A percentile compares a stretch with the other conserved stretches of the same genome.
These are phyloP conservation scores for Clavispora fructus DNA, from an alignment of 805 yeast genomes.

Conservation along the genomic window DNA sequence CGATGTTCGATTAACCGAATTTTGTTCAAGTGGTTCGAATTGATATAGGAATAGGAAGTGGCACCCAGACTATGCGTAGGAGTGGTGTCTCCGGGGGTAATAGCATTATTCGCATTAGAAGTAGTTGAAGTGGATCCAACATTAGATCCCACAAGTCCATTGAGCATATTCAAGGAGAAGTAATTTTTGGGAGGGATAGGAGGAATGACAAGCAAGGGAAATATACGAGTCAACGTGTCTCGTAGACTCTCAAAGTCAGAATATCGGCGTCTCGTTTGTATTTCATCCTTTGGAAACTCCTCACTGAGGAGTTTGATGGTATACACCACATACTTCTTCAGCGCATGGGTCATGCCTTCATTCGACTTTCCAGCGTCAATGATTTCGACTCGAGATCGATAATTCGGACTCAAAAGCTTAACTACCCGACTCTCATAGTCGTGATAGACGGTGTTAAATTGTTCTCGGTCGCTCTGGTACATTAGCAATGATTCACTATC, in stretches of 20 bases:
- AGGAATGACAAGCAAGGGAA: slow-evolving; percentile 81
- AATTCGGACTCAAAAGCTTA: slow-evolving; percentile 26
- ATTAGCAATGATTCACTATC: slow-evolving; percentile 27
- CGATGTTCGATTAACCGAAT: slow-evolving; percentile 35
- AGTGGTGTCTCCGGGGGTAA: slow-evolving; percentile 4
- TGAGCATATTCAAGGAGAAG: slow-evolving; percentile 28
- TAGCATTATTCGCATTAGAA: background rate
- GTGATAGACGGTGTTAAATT: slow-evolving; percentile 23
- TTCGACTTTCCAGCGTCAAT: slow-evolving; percentile 81
- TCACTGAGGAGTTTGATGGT: slow-evolving; percentile 60
- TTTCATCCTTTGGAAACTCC: slow-evolving; percentile 28
- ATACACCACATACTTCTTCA: slow-evolving; percentile 66
- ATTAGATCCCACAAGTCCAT: slow-evolving; percentile 25
- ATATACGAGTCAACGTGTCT: slow-evolving; percentile 60
- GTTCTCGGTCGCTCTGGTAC: slow-evolving; percentile 17
- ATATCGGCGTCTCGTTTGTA: slow-evolving; percentile 74
- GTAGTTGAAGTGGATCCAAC: background rate
- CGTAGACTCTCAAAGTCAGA: slow-evolving; percentile 88
- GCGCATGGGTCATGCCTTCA: slow-evolving; percentile 66
- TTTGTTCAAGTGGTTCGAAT: slow-evolving; percentile 37
- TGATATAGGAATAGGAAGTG: slow-evolving; percentile 27
- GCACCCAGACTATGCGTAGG: slow-evolving; percentile 4
- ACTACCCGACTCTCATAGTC: slow-evolving; percentile 34
- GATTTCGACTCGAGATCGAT: slow-evolving; percentile 39
- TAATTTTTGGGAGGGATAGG: slow-evolving; percentile 72